Evolutionary conservation across 2,329 filamentous ascomycete species (phyloP).

Genomic region (Colletotrichum plurivorum): DNA sequence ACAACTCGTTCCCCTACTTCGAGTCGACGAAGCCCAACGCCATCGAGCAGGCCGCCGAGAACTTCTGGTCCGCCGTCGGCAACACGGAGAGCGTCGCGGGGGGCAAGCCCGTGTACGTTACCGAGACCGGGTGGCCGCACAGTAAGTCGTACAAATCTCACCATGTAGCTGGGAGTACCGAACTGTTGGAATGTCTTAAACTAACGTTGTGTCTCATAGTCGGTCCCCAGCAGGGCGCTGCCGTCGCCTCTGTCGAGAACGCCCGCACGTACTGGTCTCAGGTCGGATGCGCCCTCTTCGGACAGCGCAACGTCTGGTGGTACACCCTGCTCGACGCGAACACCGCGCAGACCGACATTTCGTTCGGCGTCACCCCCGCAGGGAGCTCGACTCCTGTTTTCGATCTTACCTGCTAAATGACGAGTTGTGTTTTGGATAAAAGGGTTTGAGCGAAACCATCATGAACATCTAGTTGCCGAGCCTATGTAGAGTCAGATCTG

Average conservation of each 20-base stretch:
- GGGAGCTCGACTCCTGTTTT: slow-evolving; percentile 30
- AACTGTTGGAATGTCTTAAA: slow-evolving; percentile 3
- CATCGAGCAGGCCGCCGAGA: slow-evolving; percentile 54
- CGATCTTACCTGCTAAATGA: slow-evolving; percentile 20
- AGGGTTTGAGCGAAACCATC: no score
- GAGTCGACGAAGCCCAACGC: slow-evolving; percentile 52
- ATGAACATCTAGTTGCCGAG: no score
- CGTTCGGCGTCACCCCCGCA: slow-evolving; percentile 22
- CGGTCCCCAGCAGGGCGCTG: slow-evolving; percentile 61
- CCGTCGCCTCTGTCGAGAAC: slow-evolving; percentile 60
- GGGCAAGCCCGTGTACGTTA: slow-evolving; percentile 61
- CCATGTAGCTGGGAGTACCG: background rate
- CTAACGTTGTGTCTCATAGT: slow-evolving; percentile 3
- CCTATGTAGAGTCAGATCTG: no score
- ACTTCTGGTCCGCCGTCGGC: slow-evolving; percentile 57
- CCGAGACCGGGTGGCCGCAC: slow-evolving; percentile 72
- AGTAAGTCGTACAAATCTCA: slow-evolving; percentile 27
- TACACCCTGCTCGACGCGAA: slow-evolving; percentile 37
- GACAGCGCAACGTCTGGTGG: slow-evolving; percentile 36
- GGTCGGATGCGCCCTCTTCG: slow-evolving; percentile 33
- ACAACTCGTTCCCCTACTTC: slow-evolving; percentile 69
- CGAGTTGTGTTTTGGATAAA: no score
- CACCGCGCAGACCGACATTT: slow-evolving; percentile 25
- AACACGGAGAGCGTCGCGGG: slow-evolving; percentile 56
- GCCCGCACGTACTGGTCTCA: slow-evolving; percentile 47